Conservation (phyloP, 257 asterid genomes). For the Agastache rugosa region DNA sequence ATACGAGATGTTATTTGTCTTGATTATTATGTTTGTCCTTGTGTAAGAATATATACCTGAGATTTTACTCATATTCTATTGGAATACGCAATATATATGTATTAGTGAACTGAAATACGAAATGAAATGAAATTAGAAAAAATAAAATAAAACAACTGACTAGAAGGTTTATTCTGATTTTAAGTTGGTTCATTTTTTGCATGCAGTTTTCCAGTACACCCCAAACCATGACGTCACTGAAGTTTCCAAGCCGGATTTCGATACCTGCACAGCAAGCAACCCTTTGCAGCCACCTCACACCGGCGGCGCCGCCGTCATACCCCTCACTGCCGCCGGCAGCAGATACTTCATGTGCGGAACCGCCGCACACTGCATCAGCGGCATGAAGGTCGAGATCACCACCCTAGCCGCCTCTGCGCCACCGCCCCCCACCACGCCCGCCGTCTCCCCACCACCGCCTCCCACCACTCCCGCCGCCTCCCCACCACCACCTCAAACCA, state of each 20-base stretch:
- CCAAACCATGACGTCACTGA: constrained; percentile 63
- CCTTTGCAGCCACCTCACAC: constrained; percentile 46
- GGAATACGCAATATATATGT: no score
- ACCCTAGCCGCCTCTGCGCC: constrained; percentile 51
- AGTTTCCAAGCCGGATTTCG: constrained; percentile 62
- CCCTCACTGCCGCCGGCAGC: constrained; percentile 62
- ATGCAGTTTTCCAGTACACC: constrained; percentile 63
- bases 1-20: no score
- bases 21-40: no score
- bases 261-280: constrained; percentile 52
- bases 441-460: constrained; percentile 32
- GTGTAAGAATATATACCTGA: no score
- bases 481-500: constrained; percentile 32
- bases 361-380: constrained; percentile 62
- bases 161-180: neutral
- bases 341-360: constrained; percentile 72
- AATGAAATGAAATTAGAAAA: no score
- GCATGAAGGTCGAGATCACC: constrained; percentile 72
- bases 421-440: constrained; percentile 23
- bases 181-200: constrained; percentile 14
- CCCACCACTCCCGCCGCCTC: constrained; percentile 19
- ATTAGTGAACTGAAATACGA: no score
- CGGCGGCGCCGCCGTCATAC: constrained; percentile 55
- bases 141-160: no score
- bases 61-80: no score